Evolutionary conservation across 164 flowering plant species (phyloP), one percentile per base, ranked within the genome.

Genomic region (Nelumbo lutea): DNA sequence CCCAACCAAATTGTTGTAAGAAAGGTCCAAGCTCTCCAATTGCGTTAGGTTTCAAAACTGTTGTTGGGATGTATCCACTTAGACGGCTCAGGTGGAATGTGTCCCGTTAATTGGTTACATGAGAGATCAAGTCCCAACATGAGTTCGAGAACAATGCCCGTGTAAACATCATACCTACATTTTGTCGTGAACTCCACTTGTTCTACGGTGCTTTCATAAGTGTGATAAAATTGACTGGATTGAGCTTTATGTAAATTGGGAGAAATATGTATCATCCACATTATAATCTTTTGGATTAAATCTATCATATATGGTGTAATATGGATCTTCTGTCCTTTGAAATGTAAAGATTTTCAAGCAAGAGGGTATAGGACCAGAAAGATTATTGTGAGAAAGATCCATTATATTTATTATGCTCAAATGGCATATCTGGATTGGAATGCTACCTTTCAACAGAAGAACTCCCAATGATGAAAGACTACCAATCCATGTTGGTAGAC

Each of bases 1-100:
- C 2, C 82, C 79, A 50, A 11, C 65, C 72, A 79, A 56, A 11
- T 42, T 51, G 52, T 76, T 79, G 68, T 67, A 66, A n/a, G 79
- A 79, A 64, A 76, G 70, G 57, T 79, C 79, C 56, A 79, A 59
- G 40, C 75, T 70, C 56, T 79, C 81, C 5, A 73, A 64, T 9
- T 55, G 10, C 42, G 15, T 11, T 7, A 76, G 66, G 39, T 72
- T 69, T 0, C 64, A 66, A 8, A 75, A 72, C 9, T n/a, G 67
- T 63, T 38, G 6, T 9, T 4, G 78, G 78, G 2, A 71, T 76
- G 6, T 68, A 5, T 38, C 78, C 78, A 1, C 44, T 59, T 1
- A 72, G 47, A 27, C 42, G 10, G 39, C 61, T 78, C 74, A 5
- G 9, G 56, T 41, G 81, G 81, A 6, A 79, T 72, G 27, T 43